Evolutionary conservation across 192 early-diverging fungal genomes (phyloP).

Genomic region (Pilaira anomala): DNA sequence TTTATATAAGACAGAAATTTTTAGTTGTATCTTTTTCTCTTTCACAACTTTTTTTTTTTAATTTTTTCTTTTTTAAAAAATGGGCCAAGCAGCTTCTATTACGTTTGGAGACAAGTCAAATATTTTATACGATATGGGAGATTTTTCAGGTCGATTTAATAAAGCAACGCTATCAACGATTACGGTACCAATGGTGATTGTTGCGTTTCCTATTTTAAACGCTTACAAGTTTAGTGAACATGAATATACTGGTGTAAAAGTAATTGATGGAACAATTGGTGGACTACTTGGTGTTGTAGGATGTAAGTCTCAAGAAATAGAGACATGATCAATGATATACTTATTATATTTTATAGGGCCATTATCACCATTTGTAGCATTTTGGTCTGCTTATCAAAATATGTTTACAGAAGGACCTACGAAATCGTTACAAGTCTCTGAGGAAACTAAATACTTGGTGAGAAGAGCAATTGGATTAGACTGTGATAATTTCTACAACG

Average conservation of each 20-base stretch:
- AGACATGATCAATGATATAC: neutral
- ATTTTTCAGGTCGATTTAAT: conserved; percentile 29
- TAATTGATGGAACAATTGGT: conserved; percentile 32
- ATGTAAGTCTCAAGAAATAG: conserved; percentile 20
- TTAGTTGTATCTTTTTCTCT: neutral
- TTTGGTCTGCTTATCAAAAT: conserved; percentile 26
- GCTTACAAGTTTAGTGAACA: conserved; percentile 33
- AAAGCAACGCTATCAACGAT: conserved; percentile 32
- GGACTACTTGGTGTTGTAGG: conserved; percentile 38
- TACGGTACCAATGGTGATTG: conserved; percentile 33
- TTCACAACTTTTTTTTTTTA: neutral
- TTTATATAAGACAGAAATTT: too few relatives aligned
- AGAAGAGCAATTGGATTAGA: conserved; percentile 28
- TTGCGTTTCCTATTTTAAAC: conserved; percentile 36
- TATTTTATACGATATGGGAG: conserved; percentile 26
- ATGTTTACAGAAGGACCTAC: conserved; percentile 28
- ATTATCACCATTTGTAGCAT: conserved; percentile 34
- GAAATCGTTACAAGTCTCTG: conserved; percentile 25
- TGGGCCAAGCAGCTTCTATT: conserved; percentile 35
- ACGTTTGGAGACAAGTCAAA: conserved; percentile 23
- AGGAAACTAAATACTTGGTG: conserved; percentile 22
- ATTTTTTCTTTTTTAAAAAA: neutral
- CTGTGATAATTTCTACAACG: conserved; percentile 37
- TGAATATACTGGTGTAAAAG: conserved; percentile 32
- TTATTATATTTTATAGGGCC: conserved; percentile 13